Conservation (phyloP, 148 eudicot species). For the Cornus suecica region DNA sequence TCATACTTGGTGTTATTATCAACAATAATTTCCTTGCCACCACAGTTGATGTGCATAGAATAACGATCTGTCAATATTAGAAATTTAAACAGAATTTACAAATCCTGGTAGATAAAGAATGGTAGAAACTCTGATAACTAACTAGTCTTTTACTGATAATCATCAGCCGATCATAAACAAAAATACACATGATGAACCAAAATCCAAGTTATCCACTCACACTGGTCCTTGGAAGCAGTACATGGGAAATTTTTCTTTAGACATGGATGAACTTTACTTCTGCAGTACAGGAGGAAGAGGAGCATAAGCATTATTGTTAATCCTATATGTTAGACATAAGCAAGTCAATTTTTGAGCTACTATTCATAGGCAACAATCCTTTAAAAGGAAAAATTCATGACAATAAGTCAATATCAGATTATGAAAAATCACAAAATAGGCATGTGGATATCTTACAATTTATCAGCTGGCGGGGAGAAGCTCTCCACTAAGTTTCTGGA, state of each 20-base stretch:
- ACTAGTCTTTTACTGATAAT: not conserved
- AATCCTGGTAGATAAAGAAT: not conserved
- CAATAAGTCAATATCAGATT: not conserved
- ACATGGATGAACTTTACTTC: conserved; percentile 31
- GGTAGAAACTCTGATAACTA: not conserved
- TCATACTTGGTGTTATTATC: conserved; percentile 31
- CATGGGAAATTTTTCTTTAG: conserved; percentile 49
- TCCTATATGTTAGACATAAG: not conserved
- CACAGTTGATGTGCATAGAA: conserved; percentile 52
- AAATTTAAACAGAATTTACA: not conserved
- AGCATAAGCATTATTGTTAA: not conserved
- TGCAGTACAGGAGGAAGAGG: conserved; percentile 12
- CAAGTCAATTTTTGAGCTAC: not conserved
- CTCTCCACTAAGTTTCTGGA: conserved; percentile 60
- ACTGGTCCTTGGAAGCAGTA: conserved; percentile 18
- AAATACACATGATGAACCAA: not conserved
- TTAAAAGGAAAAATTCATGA: not conserved
- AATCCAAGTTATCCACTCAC: conserved; percentile 28
- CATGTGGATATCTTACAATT: conserved; percentile 32
- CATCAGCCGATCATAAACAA: not conserved
- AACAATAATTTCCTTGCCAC: conserved; percentile 35
- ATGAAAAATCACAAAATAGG: not conserved
- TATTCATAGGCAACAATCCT: not conserved
- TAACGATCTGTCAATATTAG: conserved; percentile 25
- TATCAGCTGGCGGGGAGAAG: conserved; percentile 33